phyloP scores from a whole-genome alignment of 108 stramenopile genomes.

The Nitzschia putrida region DNA sequence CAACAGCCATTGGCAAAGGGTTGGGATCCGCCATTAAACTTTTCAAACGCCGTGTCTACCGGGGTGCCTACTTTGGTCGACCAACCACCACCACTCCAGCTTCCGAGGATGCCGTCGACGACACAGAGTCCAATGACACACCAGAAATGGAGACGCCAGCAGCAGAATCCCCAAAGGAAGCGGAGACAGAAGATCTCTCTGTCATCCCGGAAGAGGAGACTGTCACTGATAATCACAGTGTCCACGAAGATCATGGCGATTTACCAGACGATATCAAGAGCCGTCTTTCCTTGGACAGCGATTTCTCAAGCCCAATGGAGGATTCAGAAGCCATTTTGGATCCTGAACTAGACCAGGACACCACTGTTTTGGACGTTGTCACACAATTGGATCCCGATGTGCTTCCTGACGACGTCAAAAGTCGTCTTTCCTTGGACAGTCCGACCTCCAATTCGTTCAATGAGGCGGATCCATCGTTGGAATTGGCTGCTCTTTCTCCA shows the following conservation, averaged over 20 bases:
- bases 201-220: background rate
- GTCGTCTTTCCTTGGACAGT: background rate
- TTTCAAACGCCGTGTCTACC: slow-evolving; percentile 68
- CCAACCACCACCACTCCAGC: background rate
- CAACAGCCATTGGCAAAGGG: slow-evolving; percentile 63
- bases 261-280: too few species aligned
- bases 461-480: background rate
- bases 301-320: too few species aligned
- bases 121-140: background rate
- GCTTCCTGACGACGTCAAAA: background rate
- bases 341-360: background rate
- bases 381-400: background rate
- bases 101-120: background rate
- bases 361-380: background rate
- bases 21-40: slow-evolving; percentile 57
- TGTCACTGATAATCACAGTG: too few species aligned
- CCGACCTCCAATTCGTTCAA: background rate
- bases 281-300: too few species aligned
- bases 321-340: background rate
- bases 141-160: too few species aligned
- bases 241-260: too few species aligned
- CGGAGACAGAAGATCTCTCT: background rate
- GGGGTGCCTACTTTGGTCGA: slow-evolving; percentile 40
- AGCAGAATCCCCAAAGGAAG: too few species aligned
- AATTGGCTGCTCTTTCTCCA: background rate